Evolutionary conservation across 2,329 filamentous ascomycete species (phyloP).

Genomic region (Aspergillus ochraceoroseus): DNA sequence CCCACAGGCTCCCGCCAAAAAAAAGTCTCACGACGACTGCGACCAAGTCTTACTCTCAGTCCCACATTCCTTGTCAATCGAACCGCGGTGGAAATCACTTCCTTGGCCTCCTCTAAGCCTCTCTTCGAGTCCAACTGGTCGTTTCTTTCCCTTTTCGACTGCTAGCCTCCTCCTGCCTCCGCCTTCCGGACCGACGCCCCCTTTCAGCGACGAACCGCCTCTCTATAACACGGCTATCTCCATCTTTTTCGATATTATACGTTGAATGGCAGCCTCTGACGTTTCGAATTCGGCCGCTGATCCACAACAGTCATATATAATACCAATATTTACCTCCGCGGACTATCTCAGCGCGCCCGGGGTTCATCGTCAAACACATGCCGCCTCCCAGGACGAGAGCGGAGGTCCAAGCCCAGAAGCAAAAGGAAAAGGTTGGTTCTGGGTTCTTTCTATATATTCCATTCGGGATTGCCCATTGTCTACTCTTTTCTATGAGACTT

Average conservation of each 20-base stretch:
- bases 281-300: constrained; percentile 9
- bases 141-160: constrained; percentile 1
- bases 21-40: constrained; percentile 5
- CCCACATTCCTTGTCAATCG: constrained; percentile 6
- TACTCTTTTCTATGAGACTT: neutral
- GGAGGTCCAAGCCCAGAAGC: constrained; percentile 55
- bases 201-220: constrained; percentile 1
- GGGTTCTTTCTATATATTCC: neutral
- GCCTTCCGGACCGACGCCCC: constrained; percentile 9
- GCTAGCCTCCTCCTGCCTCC: neutral
- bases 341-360: constrained; percentile 23
- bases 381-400: constrained; percentile 42
- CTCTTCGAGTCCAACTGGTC: neutral
- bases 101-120: neutral
- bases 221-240: neutral
- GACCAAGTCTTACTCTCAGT: constrained; percentile 1
- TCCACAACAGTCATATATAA: constrained; percentile 14
- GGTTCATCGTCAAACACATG: constrained; percentile 40
- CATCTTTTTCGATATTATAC: neutral
- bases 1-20: constrained; percentile 7
- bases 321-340: constrained; percentile 23
- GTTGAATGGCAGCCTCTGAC: constrained; percentile 24
- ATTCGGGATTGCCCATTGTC: neutral
- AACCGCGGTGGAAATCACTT: constrained; percentile 1
- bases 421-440: constrained; percentile 53